Evolutionary conservation across 768 basidiomycete species (phyloP), one percentile per base, ranked within the genome.

Genomic region (Leccinum incarnatum): DNA sequence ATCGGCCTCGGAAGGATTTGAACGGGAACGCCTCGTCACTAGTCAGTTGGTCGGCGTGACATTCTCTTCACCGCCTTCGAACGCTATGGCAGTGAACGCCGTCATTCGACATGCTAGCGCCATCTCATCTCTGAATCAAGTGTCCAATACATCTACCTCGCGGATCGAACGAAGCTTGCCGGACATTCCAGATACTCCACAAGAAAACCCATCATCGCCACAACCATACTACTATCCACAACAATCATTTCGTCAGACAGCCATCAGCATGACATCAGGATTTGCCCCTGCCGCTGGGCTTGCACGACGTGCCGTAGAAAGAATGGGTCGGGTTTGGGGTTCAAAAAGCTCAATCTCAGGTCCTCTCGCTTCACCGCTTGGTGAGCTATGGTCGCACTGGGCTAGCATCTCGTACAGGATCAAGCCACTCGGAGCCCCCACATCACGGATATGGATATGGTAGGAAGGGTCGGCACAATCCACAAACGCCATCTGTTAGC

Each of bases 301-400:
- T 9, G 90, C 89, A 10, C 87, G 85, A 67, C 81, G 87, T 57
- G 89, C 91, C 3, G 88, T 89, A 3, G 89, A 90, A 74, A 87
- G 84, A 71, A 83, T 91, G 77, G 85, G 86, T 40, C 81, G 83
- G 42, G 85, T 82, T 21, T 86, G 81, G 81, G 84, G 80, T 54
- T 78, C 77, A 30, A 77, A 72, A 62, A 40, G 61, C 30, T 67
- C 75, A 7, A 61, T 73, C 53, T 74, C 78, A 21, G 75, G 75
- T 60, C 69, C 75, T 47, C 79, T 81, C 51, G 78, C 81, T 10
- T 76, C 82, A 4, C 78, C 79, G 5, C 74, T 78, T 40, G 75
- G 75, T 21, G 75, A 77, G 8, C 71, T 75, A 15, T 58, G 65
- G 56, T 61, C 56, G 75, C 71, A 58, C 60, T 71, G 64, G 75